Base-by-base conservation (phyloP, 768 basidiomycete species). In the Auriscalpium vulgare region DNA sequence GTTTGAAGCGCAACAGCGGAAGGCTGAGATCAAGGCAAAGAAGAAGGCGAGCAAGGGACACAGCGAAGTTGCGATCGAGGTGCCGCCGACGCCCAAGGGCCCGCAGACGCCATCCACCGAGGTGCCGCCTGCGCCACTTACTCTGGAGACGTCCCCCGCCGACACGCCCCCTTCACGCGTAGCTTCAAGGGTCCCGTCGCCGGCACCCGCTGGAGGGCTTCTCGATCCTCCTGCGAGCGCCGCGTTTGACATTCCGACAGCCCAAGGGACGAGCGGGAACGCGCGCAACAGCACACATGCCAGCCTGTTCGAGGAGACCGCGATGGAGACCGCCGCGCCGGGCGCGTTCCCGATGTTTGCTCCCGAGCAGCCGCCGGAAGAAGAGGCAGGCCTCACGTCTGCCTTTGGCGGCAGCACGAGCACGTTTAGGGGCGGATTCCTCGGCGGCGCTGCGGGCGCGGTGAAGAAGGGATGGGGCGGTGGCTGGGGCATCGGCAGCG, bases 11-110 rank as follows among this genome's bases (percentile, higher is more conserved):
- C 0, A 29, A 29, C 29, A 5, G 29, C 29, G 29, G 4, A 29
- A 29, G 29, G 29, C 2, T 29, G 29, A 29, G 7, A 2, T 29
- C n/a, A n/a, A n/a, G 38, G 40, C 14, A 17, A 60, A 52, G 36
- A 60, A 40, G 45, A 55, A 40, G 9, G 19, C 47, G 10, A 62
- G 61, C 51, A 62, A 56, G 37, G 50, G 29, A 4, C 34, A 40
- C 1, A 61, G 60, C 53, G 59, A 61, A 37, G 47, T 19, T 16
- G 37, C 50, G 0, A 62, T 59, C 52, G 58, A 61, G 52, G 54
- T 17, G 8, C 36, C 14, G 21, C 21, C 3, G 19, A 54, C 51
- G n/a, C 56, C 59, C 5, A 60, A 50, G 35, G 61, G 61, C 11
- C 2, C 56, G 16, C 23, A 49, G 53, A 62, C 59, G 9, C 61